These are phyloP conservation scores for Boletellus emodensis DNA, from an alignment of 768 basidiomycete genomes.

Conservation along the genomic window DNA sequence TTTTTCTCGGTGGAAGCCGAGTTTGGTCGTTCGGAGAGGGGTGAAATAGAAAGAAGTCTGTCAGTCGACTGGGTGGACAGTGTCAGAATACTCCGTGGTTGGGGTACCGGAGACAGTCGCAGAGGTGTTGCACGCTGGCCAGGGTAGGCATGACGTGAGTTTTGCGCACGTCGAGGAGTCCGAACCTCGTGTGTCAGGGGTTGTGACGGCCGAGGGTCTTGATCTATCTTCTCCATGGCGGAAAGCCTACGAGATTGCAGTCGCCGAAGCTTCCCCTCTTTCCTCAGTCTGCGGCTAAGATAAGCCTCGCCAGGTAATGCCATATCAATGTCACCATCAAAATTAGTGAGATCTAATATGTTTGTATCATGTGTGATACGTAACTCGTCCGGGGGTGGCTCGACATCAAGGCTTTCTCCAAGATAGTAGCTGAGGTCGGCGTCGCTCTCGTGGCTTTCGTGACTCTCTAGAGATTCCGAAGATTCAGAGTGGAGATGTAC, in stretches of 20 bases:
- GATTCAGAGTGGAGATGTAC: constrained; percentile 11
- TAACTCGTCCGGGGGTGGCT: constrained; percentile 30
- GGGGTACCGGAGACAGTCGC: background rate
- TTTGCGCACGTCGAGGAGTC: background rate
- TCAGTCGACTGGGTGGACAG: constrained; percentile 19
- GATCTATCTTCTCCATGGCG: constrained; percentile 6
- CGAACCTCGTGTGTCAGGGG: background rate
- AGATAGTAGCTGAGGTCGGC: constrained; percentile 44
- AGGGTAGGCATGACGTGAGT: background rate
- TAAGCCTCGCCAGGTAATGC: constrained; percentile 52
- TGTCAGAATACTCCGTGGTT: background rate
- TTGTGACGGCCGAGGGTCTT: constrained; percentile 7
- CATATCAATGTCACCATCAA: constrained; percentile 69
- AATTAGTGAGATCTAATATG: constrained; percentile 67
- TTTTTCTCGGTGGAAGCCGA: constrained; percentile 15
- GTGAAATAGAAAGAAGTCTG: constrained; percentile 16
- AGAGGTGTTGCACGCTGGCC: background rate
- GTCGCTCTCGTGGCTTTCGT: constrained; percentile 30
- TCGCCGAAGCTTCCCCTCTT: constrained; percentile 60
- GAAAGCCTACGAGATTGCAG: constrained; percentile 37
- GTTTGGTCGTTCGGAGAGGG: constrained; percentile 15
- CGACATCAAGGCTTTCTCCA: constrained; percentile 31
- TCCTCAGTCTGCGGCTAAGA: constrained; percentile 50
- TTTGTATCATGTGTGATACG: constrained; percentile 43
- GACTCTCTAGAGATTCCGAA: constrained; percentile 29